These are phyloP conservation scores for Mycena venus DNA, from an alignment of 768 basidiomycete genomes.

Conservation along the genomic window DNA sequence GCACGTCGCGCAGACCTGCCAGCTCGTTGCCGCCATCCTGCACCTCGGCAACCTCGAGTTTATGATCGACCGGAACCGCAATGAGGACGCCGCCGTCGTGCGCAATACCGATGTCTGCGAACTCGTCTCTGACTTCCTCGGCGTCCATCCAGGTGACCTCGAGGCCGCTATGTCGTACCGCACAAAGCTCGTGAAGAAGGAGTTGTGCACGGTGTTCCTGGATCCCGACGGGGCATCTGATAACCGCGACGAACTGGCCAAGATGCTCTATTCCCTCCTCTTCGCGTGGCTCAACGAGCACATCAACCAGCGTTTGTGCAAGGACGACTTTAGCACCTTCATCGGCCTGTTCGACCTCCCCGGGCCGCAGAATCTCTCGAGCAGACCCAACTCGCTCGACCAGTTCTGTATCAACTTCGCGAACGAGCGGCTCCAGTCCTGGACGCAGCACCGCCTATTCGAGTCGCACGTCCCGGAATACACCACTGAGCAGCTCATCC, in stretches of 20 bases:
- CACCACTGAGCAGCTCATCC: constrained; percentile 79
- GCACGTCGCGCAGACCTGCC: constrained; percentile 95
- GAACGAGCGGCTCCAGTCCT: constrained; percentile 91
- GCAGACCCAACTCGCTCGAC: constrained; percentile 92
- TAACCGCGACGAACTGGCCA: constrained; percentile 94
- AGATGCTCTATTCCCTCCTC: constrained; percentile 92
- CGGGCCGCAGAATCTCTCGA: constrained; percentile 91
- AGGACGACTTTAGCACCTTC: constrained; percentile 92
- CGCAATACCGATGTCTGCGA: constrained; percentile 85
- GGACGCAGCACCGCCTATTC: constrained; percentile 84
- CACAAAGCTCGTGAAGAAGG: constrained; percentile 93
- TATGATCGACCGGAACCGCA: constrained; percentile 82
- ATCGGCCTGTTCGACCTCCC: constrained; percentile 96
- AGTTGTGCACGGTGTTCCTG: constrained; percentile 96
- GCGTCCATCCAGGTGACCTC: constrained; percentile 77
- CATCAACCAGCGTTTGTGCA: constrained; percentile 95
- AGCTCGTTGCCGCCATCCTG: constrained; percentile 94
- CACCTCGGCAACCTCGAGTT: constrained; percentile 98
- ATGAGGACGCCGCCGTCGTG: constrained; percentile 94
- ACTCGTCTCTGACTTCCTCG: constrained; percentile 92
- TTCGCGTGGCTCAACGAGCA: constrained; percentile 98
- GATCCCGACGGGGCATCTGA: constrained; percentile 94
- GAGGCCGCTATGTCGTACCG: constrained; percentile 91
- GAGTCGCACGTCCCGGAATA: constrained; percentile 89
- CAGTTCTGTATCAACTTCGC: constrained; percentile 98